phyloP scores from a whole-genome alignment of 2,329 filamentous ascomycete species.

The Helotiales sp. region DNA sequence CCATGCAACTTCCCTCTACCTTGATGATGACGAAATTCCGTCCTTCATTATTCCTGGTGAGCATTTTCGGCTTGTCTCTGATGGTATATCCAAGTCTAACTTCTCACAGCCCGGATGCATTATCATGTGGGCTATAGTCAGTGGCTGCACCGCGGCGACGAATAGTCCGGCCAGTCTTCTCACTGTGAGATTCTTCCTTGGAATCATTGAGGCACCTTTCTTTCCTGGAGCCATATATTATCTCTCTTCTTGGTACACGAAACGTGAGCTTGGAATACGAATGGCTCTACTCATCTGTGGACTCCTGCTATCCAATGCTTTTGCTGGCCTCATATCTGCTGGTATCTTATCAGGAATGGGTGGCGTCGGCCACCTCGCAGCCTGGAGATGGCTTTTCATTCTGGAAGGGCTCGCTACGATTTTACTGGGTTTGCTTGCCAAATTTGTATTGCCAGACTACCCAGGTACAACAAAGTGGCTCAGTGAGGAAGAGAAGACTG shows the following conservation, averaged over 20 bases:
- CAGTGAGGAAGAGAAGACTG: not conserved
- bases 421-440: not conserved
- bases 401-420: not conserved
- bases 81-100: not conserved
- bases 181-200: not conserved
- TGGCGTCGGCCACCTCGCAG: not conserved
- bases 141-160: not conserved
- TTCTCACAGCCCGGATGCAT: not conserved
- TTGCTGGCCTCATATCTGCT: not conserved
- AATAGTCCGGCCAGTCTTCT: not conserved
- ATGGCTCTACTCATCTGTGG: not conserved
- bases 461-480: not conserved
- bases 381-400: not conserved
- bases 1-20: slow-evolving; percentile 41
- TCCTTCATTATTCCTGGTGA: slow-evolving; percentile 24
- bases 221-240: not conserved
- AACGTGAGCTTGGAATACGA: not conserved
- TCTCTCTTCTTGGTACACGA: not conserved
- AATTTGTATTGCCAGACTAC: not conserved
- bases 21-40: slow-evolving; percentile 37
- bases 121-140: not conserved
- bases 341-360: not conserved
- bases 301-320: not conserved
- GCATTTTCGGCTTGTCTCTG: not conserved
- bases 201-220: not conserved